These are phyloP conservation scores for Ustilago lituana DNA, from an alignment of 1,284 basidiomycete species.

Conservation along the genomic window DNA sequence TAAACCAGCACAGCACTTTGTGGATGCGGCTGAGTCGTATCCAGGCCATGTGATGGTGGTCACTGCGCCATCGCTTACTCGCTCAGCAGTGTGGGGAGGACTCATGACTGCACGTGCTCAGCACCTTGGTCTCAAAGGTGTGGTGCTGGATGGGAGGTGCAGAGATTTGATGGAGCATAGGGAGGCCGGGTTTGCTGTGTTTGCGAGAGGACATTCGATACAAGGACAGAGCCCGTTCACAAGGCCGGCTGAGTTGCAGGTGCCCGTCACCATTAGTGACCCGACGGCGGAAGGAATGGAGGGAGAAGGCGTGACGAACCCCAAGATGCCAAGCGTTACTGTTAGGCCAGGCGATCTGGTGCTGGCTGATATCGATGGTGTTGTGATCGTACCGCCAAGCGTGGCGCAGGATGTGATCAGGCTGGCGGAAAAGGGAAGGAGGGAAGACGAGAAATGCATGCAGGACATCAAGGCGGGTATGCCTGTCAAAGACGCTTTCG, in stretches of 20 bases:
- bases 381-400: conserved; percentile 79
- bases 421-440: conserved; percentile 74
- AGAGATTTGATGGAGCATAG: conserved; percentile 83
- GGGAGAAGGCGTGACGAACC: conserved; percentile 17
- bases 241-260: conserved; percentile 80
- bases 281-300: conserved; percentile 32
- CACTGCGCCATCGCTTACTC: conserved; percentile 78
- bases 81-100: conserved; percentile 90
- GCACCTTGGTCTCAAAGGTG: conserved; percentile 76
- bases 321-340: conserved; percentile 69
- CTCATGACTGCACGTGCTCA: conserved; percentile 87
- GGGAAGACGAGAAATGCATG: conserved; percentile 79
- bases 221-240: conserved; percentile 89
- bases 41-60: conserved; percentile 76
- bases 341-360: conserved; percentile 84
- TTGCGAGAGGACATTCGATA: conserved; percentile 81
- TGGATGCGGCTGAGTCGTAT: conserved; percentile 78
- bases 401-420: conserved; percentile 74
- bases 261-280: conserved; percentile 75
- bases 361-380: conserved; percentile 87
- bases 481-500: conserved; percentile 81
- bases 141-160: conserved; percentile 81
- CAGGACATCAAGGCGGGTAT: conserved; percentile 79
- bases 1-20: conserved; percentile 79
- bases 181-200: conserved; percentile 71